Evolutionary conservation across 108 stramenopile genomes (phyloP).

Genomic region (Cylindrotheca closterium): DNA sequence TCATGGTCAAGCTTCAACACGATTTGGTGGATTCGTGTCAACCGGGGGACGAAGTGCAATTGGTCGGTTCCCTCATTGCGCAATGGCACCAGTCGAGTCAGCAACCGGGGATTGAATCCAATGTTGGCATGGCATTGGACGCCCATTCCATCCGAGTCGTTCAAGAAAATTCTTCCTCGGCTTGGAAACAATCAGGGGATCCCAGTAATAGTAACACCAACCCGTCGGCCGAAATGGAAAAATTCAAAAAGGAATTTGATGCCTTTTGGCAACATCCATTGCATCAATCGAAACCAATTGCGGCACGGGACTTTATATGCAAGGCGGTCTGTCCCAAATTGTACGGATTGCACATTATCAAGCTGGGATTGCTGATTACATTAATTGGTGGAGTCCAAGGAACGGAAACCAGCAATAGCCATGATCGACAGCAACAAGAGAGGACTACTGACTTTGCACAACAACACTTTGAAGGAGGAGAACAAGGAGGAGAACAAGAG

Average conservation of each 20-base stretch:
- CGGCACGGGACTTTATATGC: constrained; percentile 90
- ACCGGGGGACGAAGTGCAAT: constrained; percentile 97
- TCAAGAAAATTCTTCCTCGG: constrained; percentile 41
- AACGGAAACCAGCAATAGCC: constrained; percentile 7
- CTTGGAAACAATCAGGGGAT: constrained; percentile 24
- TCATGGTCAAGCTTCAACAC: constrained; percentile 87
- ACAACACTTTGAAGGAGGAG: constrained; percentile 17
- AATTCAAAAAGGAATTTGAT: constrained; percentile 84
- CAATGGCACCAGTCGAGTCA: constrained; percentile 77
- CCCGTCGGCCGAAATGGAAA: constrained; percentile 43
- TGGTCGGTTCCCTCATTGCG: constrained; percentile 88
- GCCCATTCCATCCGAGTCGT: constrained; percentile 87
- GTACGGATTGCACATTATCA: constrained; percentile 92
- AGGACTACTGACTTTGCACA: not conserved
- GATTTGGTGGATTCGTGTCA: constrained; percentile 93
- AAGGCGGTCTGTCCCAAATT: constrained; percentile 94
- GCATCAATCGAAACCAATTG: constrained; percentile 55
- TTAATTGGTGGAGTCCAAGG: constrained; percentile 86
- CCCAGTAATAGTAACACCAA: constrained; percentile 9
- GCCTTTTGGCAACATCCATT: constrained; percentile 70
- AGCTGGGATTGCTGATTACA: constrained; percentile 91
- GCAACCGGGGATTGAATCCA: constrained; percentile 63
- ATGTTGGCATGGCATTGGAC: constrained; percentile 84
- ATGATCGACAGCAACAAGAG: not conserved
- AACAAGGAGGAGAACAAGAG: constrained; percentile 12